phyloP scores from a whole-genome alignment of 352 stramenopile species.

The Plasmopara halstedii region DNA sequence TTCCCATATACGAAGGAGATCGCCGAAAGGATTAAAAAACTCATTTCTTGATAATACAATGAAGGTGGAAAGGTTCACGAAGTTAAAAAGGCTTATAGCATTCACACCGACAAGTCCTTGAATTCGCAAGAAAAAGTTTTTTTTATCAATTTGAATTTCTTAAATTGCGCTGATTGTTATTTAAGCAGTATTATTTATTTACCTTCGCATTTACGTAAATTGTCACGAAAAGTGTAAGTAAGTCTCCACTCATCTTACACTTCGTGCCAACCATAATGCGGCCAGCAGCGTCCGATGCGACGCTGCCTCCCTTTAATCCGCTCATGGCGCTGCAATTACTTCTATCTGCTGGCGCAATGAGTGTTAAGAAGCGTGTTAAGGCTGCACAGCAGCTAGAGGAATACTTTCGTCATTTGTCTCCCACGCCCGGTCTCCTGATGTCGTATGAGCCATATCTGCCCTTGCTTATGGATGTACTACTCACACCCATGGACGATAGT shows the following conservation, averaged over 20 bases:
- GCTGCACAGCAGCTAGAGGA: conserved; percentile 39
- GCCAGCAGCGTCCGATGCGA: not conserved
- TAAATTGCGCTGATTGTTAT: no score
- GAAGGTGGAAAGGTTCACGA: no score
- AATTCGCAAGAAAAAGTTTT: no score
- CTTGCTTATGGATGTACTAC: conserved; percentile 29
- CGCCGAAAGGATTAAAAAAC: no score
- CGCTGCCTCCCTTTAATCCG: conserved; percentile 25
- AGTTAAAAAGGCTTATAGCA: no score
- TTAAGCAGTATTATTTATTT: no score
- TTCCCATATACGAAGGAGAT: no score
- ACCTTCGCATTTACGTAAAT: no score
- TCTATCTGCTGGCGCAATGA: conserved; percentile 26
- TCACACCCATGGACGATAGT: conserved; percentile 16
- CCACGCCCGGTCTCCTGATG: conserved; percentile 20
- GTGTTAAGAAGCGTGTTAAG: conserved; percentile 31
- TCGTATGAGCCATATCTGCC: conserved; percentile 50
- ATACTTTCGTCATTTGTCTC: conserved; percentile 22
- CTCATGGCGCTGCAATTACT: conserved; percentile 36
- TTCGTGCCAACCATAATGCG: conserved; percentile 5
- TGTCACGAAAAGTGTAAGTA: not conserved
- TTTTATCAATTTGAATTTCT: no score
- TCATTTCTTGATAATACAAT: no score
- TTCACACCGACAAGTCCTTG: no score
- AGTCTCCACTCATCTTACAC: not conserved